Evolutionary conservation across 2,329 filamentous ascomycete species (phyloP).

Genomic region (Fusarium setosum): DNA sequence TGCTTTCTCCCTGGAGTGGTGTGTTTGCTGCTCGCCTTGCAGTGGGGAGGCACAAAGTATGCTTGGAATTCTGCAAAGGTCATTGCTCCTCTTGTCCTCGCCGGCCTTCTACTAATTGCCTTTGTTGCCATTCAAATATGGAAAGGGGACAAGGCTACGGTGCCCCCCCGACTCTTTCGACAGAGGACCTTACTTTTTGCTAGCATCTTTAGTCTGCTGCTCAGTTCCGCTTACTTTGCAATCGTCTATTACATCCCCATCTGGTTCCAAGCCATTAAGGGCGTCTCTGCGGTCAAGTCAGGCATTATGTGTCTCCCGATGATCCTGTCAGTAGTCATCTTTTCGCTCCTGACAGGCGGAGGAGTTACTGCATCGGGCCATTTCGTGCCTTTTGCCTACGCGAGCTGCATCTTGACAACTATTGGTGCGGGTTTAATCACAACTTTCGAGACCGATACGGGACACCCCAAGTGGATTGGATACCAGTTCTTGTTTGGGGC

Average conservation of each 20-base stretch:
- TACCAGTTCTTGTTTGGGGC: neutral
- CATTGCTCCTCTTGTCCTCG: neutral
- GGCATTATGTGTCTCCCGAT: conserved; percentile 2
- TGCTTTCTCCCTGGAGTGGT: too few species aligned
- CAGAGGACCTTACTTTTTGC: too few species aligned
- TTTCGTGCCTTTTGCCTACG: neutral
- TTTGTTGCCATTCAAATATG: conserved; percentile 4
- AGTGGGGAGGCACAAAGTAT: conserved; percentile 1
- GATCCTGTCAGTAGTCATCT: neutral
- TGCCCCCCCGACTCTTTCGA: neutral
- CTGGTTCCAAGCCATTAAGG: conserved; percentile 7
- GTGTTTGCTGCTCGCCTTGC: neutral
- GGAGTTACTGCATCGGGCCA: neutral
- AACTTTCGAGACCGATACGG: neutral
- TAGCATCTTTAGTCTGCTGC: too few species aligned
- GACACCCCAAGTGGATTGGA: neutral
- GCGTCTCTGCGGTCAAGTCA: neutral
- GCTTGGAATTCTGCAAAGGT: neutral
- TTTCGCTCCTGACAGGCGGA: neutral
- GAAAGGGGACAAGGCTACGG: neutral
- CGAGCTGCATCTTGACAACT: neutral
- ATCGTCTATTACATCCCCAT: too few species aligned
- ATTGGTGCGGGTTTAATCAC: neutral
- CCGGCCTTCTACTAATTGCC: neutral
- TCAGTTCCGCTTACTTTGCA: too few species aligned